Base-by-base conservation (phyloP, 2,329 filamentous ascomycete species). In the Colletotrichum melonis region DNA sequence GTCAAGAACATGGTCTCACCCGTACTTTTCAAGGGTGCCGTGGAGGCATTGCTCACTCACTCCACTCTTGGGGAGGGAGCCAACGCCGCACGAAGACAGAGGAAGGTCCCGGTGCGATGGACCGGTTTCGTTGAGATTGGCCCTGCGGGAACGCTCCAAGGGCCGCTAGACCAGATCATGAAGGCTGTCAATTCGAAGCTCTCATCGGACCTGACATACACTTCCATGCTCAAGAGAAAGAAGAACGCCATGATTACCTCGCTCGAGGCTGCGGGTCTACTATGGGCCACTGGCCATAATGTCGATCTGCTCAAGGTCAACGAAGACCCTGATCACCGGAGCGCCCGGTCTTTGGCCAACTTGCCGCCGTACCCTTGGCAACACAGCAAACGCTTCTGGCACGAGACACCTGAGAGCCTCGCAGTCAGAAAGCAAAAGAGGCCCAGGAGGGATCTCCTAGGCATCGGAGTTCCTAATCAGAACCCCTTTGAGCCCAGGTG, bases 311-410 rank as follows among this genome's bases (percentile, higher is more conserved):
- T 6, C 16, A 22, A 26, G 22, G 59, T 46, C 59, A 64, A 64
- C 24, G 60, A 28, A 22, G 22, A 35, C 5, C 35, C 35, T 14
- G 35, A 38, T 4, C 35, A 38, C 57, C 63, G 16, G 22, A 57
- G 30, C 3, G 28, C 28, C 11, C 5, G 28, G 8, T 28, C 65
- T 12, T 59, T 76, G 26, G 65, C 68, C 0, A 49, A 73, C 55
- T 64, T 77, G 30, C 75, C 75, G 12, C 30, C 69, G 7, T 75
- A 70, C 26, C 32, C 57, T 14, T 77, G 74, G 75, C 62, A 76
- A 42, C 73, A 69, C 30, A 22, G 54, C 38, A 32, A 28, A 14
- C 28, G 24, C 30, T 69, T 63, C 42, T 69, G 66, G 66, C 35
- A 28, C 19, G 66, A 69, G 57, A 30, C 66, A 11, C 38, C 26